Evolutionary conservation across 139 green algal species (phyloP), one percentile per base, ranked within the genome.

Genomic region (Tetradesmus obliquus): DNA sequence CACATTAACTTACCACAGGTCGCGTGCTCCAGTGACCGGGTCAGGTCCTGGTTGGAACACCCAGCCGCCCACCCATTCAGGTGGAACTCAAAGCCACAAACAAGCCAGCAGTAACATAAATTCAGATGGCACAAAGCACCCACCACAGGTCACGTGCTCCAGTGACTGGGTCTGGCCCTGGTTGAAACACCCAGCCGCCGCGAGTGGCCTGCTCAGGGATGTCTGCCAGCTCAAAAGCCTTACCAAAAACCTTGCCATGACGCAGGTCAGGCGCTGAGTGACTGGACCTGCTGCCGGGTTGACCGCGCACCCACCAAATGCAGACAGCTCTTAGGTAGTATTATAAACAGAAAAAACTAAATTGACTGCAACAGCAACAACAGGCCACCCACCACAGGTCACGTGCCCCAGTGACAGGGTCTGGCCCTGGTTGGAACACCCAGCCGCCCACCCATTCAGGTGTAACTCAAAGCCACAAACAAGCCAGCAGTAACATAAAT

Each of bases 151-250:
- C 96, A 24, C 76, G 24, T 2, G 94, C 94, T 2, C 94, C 92
- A 19, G 89, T 95, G 3, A 96, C 81, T 5, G 94, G 94, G 57
- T 97, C 95, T 2, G 91, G 85, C 32, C 55, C 79, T 93, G 24
- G 57, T 10, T 96, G 71, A 89, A 97, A 96, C 8, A 98, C 95
- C 96, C 97, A 98, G 24, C 97, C 97, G 17, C 95, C 95, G 5
- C 93, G 91, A 81, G 90, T 95, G 9, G 97, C 97, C 5, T 95
- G 89, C 87, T 98, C 97, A 3, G 97, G 95, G 88, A 98, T 95
- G 82, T 97, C 97, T 20, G 92, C 62, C 55, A 97, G 86, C 22
- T 69, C 32, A 45, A 45, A 45, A 45, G 32, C 32, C 32, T 24
- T 17, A 57, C 62, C 58, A 90, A 91, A 24, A 86, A 2, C 88